Evolutionary conservation across 805 yeast species (phyloP).

Genomic region (Wickerhamiella bombiphila): DNA sequence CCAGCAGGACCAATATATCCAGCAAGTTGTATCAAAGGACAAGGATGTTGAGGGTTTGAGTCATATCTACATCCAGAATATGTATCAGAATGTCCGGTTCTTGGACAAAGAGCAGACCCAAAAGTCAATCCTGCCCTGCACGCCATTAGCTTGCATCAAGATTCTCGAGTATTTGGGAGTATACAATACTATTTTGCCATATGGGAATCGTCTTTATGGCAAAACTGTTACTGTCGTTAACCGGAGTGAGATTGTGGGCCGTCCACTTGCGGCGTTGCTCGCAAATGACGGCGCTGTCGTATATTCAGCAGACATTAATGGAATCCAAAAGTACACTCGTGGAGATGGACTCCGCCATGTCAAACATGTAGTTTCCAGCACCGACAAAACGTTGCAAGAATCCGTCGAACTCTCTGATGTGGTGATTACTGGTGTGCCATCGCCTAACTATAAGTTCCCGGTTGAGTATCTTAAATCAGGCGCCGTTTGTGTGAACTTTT

Average conservation of each 20-base stretch:
- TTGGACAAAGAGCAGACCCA: constrained; percentile 50
- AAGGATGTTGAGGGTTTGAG: constrained; percentile 96
- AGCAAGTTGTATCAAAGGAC: constrained; percentile 78
- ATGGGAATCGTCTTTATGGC: constrained; percentile 88
- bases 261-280: constrained; percentile 87
- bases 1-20: constrained; percentile 87
- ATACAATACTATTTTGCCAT: constrained; percentile 65
- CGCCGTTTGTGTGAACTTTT: constrained; percentile 78
- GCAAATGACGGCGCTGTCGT: constrained; percentile 98
- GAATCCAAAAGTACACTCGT: constrained; percentile 81
- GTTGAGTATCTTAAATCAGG: constrained; percentile 68
- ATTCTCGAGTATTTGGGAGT: constrained; percentile 80
- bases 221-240: constrained; percentile 83
- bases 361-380: constrained; percentile 67
- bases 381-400: constrained; percentile 38
- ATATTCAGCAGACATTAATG: constrained; percentile 76
- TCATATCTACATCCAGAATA: constrained; percentile 78
- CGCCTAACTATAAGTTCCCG: constrained; percentile 71
- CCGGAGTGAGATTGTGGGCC: constrained; percentile 91
- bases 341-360: constrained; percentile 76
- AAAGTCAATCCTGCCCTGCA: constrained; percentile 89
- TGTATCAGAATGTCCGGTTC: constrained; percentile 84
- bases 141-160: constrained; percentile 90
- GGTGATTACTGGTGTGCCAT: constrained; percentile 90
- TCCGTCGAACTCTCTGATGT: constrained; percentile 72